Base-by-base conservation (phyloP, 2,329 filamentous ascomycete species). In the Neopestalotiopsis rosae region DNA sequence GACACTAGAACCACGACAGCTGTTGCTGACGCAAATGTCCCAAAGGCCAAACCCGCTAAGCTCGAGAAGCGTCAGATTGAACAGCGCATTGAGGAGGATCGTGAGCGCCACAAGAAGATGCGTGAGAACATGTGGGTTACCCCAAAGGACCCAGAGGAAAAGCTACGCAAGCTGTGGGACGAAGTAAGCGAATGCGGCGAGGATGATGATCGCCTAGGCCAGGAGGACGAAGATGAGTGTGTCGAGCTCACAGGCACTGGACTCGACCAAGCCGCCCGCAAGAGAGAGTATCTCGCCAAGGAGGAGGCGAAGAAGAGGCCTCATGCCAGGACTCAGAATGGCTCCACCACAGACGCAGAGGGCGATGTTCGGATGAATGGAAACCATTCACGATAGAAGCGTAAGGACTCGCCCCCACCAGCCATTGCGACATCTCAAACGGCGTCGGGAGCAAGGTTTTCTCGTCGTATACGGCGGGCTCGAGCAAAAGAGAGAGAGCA, bases 91-190 rank as follows among this genome's bases (percentile, higher is more conserved):
- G 97, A 99, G 75, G 97, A 99, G 81, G 96, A 99, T 80, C 87
- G 96, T 3, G 96, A 99, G 80, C 86, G 96, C 58, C 97, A 99
- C 80, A 99, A 99, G 85, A 86, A 95, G 58, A 84, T 95, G 76
- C 85, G 96, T 28, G 96, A 99, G 82, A 94, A 91, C 75, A 97
- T 97, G 71, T 99, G 97, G 96, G 94, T 94, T 0, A 90, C 97
- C 2, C 89, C 89, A 38, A 86, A 88, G 9, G 87, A 89, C 40
- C 83, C 86, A 9, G 85, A 88, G 32, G 88, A 91, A 45, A 95
- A 98, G 81, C 91, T 94, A 81, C 88, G 91, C 71, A 93, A 90
- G 81, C 82, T 97, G 72, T 97, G 93, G 92, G 94, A 96, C 56
- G 94, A 97, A 77, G 91, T 90, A 20, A 97, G 94, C 75, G 94